Conservation (phyloP, 1,284 basidiomycete species). For the Sporisorium sorghi region DNA sequence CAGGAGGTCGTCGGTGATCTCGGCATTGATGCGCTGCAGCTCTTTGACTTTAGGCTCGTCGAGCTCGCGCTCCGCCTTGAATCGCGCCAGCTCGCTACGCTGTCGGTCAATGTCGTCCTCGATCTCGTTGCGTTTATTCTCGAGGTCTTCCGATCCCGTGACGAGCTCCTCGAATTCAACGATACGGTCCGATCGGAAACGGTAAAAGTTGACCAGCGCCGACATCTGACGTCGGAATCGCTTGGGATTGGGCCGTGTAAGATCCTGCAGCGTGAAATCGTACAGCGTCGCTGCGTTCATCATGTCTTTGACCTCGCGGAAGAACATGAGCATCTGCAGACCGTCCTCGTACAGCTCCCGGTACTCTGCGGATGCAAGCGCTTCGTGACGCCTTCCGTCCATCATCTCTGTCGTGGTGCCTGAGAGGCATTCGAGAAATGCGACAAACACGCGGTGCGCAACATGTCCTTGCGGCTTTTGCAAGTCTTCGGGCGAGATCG, state of each 20-base stretch:
- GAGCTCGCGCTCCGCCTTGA: constrained; percentile 70
- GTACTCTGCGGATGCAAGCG: constrained; percentile 49
- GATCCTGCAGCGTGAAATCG: constrained; percentile 65
- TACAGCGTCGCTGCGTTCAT: constrained; percentile 62
- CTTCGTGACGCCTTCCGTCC: constrained; percentile 48
- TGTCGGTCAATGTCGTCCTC: constrained; percentile 74
- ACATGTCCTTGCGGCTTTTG: constrained; percentile 56
- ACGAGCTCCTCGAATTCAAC: constrained; percentile 75
- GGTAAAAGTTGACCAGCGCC: constrained; percentile 68
- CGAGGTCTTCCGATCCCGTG: constrained; percentile 75
- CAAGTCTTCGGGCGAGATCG: constrained; percentile 57
- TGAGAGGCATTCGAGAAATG: constrained; percentile 60
- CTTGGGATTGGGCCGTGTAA: constrained; percentile 64
- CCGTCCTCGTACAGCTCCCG: constrained; percentile 59
- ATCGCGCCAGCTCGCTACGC: constrained; percentile 71
- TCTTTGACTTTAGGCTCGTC: constrained; percentile 77
- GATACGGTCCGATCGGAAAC: constrained; percentile 67
- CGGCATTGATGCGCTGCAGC: constrained; percentile 80
- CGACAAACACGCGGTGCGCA: constrained; percentile 57
- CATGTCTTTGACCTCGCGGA: constrained; percentile 65
- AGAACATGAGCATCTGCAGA: constrained; percentile 61
- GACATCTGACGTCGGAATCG: constrained; percentile 66
- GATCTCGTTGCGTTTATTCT: constrained; percentile 74
- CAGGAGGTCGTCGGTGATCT: constrained; percentile 80
- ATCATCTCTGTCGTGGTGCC: constrained; percentile 61